Percentiles rank a stretch among this genome's conserved stretches.
phyloP scores from a whole-genome alignment of 768 basidiomycete genomes.

The Lentinula aciculospora region DNA sequence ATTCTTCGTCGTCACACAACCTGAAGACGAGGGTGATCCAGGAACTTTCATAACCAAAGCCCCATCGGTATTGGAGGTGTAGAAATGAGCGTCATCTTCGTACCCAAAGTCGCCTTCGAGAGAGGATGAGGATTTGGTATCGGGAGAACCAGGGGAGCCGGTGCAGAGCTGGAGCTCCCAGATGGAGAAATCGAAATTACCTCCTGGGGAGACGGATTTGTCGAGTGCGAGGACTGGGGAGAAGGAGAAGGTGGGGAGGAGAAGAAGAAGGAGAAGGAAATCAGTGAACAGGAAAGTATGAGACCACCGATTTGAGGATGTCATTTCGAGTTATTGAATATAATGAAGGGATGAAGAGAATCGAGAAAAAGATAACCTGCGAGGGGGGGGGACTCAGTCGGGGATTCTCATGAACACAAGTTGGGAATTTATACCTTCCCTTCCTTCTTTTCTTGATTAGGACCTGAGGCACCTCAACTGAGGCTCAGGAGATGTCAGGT shows the following conservation, averaged over 20 bases:
- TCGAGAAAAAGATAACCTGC: too few relatives aligned
- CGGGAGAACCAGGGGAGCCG: neutral
- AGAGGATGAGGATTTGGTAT: neutral
- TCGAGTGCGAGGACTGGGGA: neutral
- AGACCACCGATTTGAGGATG: too few relatives aligned
- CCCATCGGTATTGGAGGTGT: conserved; percentile 3
- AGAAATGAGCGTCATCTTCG: neutral
- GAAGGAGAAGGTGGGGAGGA: neutral
- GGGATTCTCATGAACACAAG: too few relatives aligned
- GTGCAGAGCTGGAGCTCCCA: conserved; percentile 5
- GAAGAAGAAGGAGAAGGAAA: neutral
- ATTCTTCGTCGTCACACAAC: conserved; percentile 3
- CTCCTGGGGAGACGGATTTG: neutral
- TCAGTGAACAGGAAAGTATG: neutral
- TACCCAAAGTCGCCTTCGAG: neutral
- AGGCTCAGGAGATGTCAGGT: too few relatives aligned
- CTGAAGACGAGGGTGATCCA: neutral
- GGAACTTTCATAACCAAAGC: conserved; percentile 6
- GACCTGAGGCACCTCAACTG: too few relatives aligned
- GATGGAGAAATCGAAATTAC: conserved; percentile 5
- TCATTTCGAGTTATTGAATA: too few relatives aligned
- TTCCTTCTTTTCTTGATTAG: too few relatives aligned
- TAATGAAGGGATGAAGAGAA: too few relatives aligned
- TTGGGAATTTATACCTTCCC: too few relatives aligned
- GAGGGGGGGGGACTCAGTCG: too few relatives aligned